Base-by-base conservation (phyloP, 257 asterid genomes). In the Orobanche coerulescens region DNA sequence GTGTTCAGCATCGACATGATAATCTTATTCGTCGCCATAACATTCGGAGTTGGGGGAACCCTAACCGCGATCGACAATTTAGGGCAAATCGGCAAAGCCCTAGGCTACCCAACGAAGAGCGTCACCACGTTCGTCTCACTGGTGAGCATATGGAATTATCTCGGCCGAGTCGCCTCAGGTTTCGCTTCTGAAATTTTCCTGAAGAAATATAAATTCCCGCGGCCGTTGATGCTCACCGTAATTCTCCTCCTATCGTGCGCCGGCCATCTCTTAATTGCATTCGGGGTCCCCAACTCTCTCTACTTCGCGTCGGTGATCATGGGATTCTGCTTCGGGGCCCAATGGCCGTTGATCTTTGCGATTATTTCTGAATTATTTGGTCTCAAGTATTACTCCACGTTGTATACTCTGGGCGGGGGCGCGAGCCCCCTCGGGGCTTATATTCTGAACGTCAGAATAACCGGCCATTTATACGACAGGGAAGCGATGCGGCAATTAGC, bases 341-440 rank as follows among this genome's bases (percentile, higher is more conserved):
- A 77, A 53, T 79, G 84, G 84, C 83, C 87, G 13, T 47, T 83
- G 59, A 71, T 80, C 6, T 76, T 78, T 24, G 83, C 87, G 5
- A 78, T 83, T 33, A 74, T 83, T 2, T 83, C 90, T 0, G 90
- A 83, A 14, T 4, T 83, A 2, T 80, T 83, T 5, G 90, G 90
- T 7, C 60, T 82, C 0, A 80, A 71, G 31, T 73, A 80, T n/a
- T 82, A 82, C 75, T 80, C 90, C 31, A 82, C 86, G 5, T 34
- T 82, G 62, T 71, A 75, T 55, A 80, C 71, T 26, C 47, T 80
- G 1, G 86, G 84, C 23, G 82, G 71, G 2, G 86, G 73, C 0
- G 90, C 90, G 0, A 82, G 86, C 71, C 86, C 86, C 0, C 62
- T 77, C 0, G 90, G 86, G n/a, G 80, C 79, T 11, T 82, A 82